phyloP scores from a whole-genome alignment of 768 basidiomycete species.

The Lactarius akahatsu region DNA sequence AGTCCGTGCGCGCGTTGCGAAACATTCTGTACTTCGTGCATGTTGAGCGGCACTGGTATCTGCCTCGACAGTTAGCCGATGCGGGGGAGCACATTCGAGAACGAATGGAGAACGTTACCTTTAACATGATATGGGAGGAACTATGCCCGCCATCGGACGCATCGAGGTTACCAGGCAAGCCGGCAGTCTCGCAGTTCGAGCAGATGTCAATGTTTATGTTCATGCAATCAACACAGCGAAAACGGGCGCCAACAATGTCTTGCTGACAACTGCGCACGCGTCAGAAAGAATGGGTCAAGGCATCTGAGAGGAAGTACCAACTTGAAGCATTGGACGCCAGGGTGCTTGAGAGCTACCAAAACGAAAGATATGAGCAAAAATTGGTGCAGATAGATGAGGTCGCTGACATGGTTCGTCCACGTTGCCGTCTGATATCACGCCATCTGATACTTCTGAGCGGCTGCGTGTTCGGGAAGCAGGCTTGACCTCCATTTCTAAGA shows the following conservation, averaged over 20 bases:
- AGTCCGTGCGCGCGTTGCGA: conserved; percentile 24
- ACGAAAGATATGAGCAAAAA: neutral
- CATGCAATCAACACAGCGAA: conserved; percentile 84
- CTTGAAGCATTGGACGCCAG: conserved; percentile 28
- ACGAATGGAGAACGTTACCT: conserved; percentile 49
- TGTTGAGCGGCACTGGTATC: conserved; percentile 85
- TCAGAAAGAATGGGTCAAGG: conserved; percentile 5
- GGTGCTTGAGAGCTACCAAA: conserved; percentile 29
- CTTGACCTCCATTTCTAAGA: conserved; percentile 75
- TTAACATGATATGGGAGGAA: conserved; percentile 91
- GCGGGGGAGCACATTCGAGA: conserved; percentile 7
- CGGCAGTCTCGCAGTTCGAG: conserved; percentile 82
- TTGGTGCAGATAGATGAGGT: conserved; percentile 5
- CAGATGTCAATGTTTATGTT: conserved; percentile 64
- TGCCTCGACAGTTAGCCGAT: conserved; percentile 35
- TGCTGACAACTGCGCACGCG: conserved; percentile 65
- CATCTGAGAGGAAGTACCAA: conserved; percentile 9
- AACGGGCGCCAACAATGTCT: conserved; percentile 89
- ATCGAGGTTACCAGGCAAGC: conserved; percentile 79
- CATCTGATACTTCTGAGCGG: conserved; percentile 39
- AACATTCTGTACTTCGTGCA: conserved; percentile 65
- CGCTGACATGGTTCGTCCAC: conserved; percentile 27
- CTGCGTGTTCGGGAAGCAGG: conserved; percentile 40
- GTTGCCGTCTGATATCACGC: conserved; percentile 23
- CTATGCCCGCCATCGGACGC: conserved; percentile 74